Evolutionary conservation across 2,329 filamentous ascomycete species (phyloP), one percentile per base, ranked within the genome.

Genomic region (Diplocarpon rosae): DNA sequence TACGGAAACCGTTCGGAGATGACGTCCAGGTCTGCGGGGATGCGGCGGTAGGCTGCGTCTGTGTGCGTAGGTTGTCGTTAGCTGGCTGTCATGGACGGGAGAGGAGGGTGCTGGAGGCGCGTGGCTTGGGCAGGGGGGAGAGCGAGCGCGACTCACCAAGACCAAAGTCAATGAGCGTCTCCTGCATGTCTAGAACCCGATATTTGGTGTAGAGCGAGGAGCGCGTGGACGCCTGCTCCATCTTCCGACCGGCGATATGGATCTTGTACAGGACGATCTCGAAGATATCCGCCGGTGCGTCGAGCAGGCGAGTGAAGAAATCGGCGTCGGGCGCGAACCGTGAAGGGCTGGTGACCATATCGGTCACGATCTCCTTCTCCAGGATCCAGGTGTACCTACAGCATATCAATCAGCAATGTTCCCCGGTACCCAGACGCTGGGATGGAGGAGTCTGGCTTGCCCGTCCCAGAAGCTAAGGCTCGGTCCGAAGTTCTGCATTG

Each of bases 241-340:
- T 32, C 16, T 40, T 40, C 29, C 38, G 15, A 14, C 29, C 38
- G 3, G 29, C 29, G 16, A 40, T 24, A n/a, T 40, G 38, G 29
- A 40, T 40, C 12, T 33, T 40, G 8, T 40, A 40, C 29, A 40
- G n/a, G 11, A n/a, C 38, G 3, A 33, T 40, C 29, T 40, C 38
- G 30, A 40, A 40, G 15, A 40, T 40, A 14, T 40, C 38, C 5
- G 9, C 24, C 15, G 31, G 16, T 1, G 30, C 38, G 5, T 31
- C 24, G 29, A 40, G 38, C 11, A 40, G 15, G 12, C 38, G 38
- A 24, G 29, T 40, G 38, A 40, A 40, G 38, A 40, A 40, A 10
- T 32, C 38, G 4, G 30, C 14, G 12, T 20, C 12, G 16, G 30
- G 29, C 3, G 31, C 16, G 8, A 32, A 24, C 16, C 38, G 38